A percentile compares a stretch with the other conserved stretches of the same genome.
These are phyloP conservation scores for Pythium insidiosum DNA, from an alignment of 352 stramenopile genomes.

Conservation along the genomic window DNA sequence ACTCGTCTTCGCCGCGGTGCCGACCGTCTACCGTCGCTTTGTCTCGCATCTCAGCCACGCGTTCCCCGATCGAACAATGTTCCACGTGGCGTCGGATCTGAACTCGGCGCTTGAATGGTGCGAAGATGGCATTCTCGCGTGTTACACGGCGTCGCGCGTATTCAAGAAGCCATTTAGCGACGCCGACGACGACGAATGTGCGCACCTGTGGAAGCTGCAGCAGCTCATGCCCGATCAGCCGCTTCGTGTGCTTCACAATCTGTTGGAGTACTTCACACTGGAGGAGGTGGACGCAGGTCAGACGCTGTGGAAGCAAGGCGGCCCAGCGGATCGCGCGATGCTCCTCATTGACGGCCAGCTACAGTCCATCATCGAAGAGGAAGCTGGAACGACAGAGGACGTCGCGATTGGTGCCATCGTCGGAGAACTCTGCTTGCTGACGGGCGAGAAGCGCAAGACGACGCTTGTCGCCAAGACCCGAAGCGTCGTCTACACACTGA, in stretches of 20 bases:
- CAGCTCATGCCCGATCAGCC: conserved; percentile 64
- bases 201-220: conserved; percentile 45
- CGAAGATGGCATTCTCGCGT: conserved; percentile 52
- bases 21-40: conserved; percentile 52
- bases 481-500: conserved; percentile 67
- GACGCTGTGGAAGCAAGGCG: conserved; percentile 64
- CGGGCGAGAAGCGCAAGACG: conserved; percentile 76
- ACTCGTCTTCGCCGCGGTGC: conserved; percentile 63
- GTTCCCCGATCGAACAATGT: conserved; percentile 35
- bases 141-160: conserved; percentile 14
- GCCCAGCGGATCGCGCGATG: conserved; percentile 39
- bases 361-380: conserved; percentile 68
- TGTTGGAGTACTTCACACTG: conserved; percentile 70
- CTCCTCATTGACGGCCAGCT: conserved; percentile 55
- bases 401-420: conserved; percentile 65
- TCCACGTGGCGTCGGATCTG: conserved; percentile 55
- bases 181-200: conserved; percentile 39
- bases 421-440: conserved; percentile 71
- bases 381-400: conserved; percentile 68
- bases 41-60: conserved; percentile 41
- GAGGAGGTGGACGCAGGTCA: conserved; percentile 50
- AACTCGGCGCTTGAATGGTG: conserved; percentile 65
- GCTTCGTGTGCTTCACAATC: conserved; percentile 41
- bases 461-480: conserved; percentile 45
- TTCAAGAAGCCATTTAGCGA: conserved; percentile 10